Evolutionary conservation across 768 basidiomycete species (phyloP), one percentile per base, ranked within the genome.

Genomic region (Cystobasidium tubakii): DNA sequence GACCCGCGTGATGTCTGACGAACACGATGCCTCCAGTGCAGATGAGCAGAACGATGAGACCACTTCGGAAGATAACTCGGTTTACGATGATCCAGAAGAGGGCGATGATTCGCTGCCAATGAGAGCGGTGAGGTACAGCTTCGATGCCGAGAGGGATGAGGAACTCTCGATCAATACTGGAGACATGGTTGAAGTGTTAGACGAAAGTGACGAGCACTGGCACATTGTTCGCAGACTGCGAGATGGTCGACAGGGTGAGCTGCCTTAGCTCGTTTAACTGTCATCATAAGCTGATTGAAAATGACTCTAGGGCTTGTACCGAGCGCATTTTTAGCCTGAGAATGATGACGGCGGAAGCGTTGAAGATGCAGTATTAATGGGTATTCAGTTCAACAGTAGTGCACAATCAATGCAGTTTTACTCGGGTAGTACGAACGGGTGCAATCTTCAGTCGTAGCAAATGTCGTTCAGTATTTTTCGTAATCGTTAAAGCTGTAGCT

Each of bases 171-270:
- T 71, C 25, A 23, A 31, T 17, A 46, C 69, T 2, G 54, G 33
- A 21, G 69, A 71, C 34, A 42, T 60, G 53, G 69, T 71, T 9
- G 69, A 71, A 55, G 55, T 67, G 10, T 23, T 71, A 10, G 69
- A 71, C 39, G 69, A 71, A 27, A 9, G 46, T 12, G 69, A 71
- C 69, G 69, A 71, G 69, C 50, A 71, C 29, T 71, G 69, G 69
- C 69, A 71, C 39, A 71, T 71, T 13, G 69, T 71, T 42, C 69
- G 69, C 7, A 23, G 69, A 19, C 9, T 71, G 54, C 33, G 69
- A 36, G 69, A 71, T 27, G 69, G 69, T 23, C 54, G 69, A 36
- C 69, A 71, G 27, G 57, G 57, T 60, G 57, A 60, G 57, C 25
- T 15, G 27, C 7, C 7, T 10, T 10, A 55, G 7, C 27, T n/a